Base-by-base conservation (phyloP, 441 rosid species). In the Macaranga tanarius region DNA sequence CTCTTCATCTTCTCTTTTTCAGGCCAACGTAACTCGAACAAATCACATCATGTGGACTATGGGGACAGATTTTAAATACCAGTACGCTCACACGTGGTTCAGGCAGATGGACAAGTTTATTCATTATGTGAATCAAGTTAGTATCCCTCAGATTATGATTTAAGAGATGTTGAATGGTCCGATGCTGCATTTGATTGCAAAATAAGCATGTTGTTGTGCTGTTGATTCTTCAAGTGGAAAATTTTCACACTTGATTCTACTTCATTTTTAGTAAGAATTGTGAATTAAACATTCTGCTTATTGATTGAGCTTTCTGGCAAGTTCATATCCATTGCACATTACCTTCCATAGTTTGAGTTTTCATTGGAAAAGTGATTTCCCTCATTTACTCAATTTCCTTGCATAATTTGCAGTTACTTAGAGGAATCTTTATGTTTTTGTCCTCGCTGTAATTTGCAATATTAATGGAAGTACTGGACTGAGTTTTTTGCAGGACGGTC, bases 31-130 rank as follows among this genome's bases (percentile, higher is more conserved):
- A 48, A 90, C 96, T 71, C 86, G 84, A 42, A 85, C 90, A 47
- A 87, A 90, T 81, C 96, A 90, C 50, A 67, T 90, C 45, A 90
- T 90, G 96, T 90, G 92, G 90, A 90, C 92, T 1, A 90, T 89
- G 96, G 93, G 96, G 56, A 86, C 90, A 34, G 93, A 90, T 81
- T 87, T 89, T 83, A 75, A 85, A 79, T 91, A 89, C 76, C 94
- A 89, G 59, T 91, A 85, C 62, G 94, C 97, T 17, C 80, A 73
- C 40, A 74, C 91, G 63, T 91, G 94, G 94, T 91, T 76, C 75
- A 75, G 75, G 70, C 83, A 86, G 60, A 85, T 91, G 92, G 97
- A 91, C 85, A 91, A 89, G 79, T 81, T 91, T 38, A 91, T 91
- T 74, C 89, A 91, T 65, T 89, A 91, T 50, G 92, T 89, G 65